A percentile compares a stretch with the other conserved stretches of the same genome.
Evolutionary conservation across 495 filamentous ascomycete species (phyloP).

Genomic region (Staphylotrichum longicolle): DNA sequence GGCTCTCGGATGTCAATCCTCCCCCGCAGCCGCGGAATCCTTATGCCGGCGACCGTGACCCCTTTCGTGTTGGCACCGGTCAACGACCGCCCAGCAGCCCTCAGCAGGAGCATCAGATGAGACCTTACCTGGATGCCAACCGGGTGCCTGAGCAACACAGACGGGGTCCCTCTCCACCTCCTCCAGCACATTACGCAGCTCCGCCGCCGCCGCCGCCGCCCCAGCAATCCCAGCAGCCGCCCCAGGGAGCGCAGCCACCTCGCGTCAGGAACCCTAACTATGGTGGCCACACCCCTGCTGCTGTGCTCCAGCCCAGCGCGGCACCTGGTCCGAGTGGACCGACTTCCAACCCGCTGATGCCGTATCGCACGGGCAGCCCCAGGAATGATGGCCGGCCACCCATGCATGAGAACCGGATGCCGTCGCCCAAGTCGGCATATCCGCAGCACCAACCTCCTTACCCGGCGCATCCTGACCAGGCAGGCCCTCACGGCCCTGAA

Average conservation of each 20-base stretch:
- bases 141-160: constrained; percentile 44
- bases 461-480: constrained; percentile 60
- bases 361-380: constrained; percentile 76
- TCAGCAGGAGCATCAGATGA: constrained; percentile 66
- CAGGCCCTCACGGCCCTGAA: constrained; percentile 67
- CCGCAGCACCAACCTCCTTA: constrained; percentile 75
- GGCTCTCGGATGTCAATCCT: constrained; percentile 73
- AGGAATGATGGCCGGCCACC: constrained; percentile 75
- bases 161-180: constrained; percentile 47
- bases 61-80: constrained; percentile 60
- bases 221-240: constrained; percentile 36
- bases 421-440: constrained; percentile 80
- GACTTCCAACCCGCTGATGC: constrained; percentile 67
- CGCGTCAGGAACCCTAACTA: constrained; percentile 73
- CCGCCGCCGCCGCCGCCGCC: constrained; percentile 50
- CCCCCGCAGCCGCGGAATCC: constrained; percentile 71
- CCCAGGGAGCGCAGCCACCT: constrained; percentile 34
- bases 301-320: constrained; percentile 36
- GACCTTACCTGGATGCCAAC: constrained; percentile 70
- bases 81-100: constrained; percentile 64
- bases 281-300: constrained; percentile 59
- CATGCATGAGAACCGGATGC: constrained; percentile 73
- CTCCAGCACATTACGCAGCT: constrained; percentile 61
- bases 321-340: constrained; percentile 35
- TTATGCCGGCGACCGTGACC: constrained; percentile 69